Evolutionary conservation across 495 filamentous ascomycete genomes (phyloP).

Genomic region (Neurospora sp.): DNA sequence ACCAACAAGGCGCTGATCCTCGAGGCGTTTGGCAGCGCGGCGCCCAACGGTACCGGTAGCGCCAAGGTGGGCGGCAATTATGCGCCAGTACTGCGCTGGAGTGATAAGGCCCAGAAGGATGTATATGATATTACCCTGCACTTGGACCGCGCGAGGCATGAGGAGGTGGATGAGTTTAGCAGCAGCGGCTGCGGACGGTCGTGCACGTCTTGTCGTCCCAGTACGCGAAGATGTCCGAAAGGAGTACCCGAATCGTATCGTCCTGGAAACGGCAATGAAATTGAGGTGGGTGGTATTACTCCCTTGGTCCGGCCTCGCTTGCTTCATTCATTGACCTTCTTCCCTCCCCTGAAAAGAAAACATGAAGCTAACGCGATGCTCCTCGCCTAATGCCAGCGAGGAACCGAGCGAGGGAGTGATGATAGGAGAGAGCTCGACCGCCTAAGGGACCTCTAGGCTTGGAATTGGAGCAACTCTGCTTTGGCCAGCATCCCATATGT

Average conservation of each 20-base stretch:
- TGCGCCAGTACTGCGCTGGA: conserved; percentile 70
- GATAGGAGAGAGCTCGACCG: neutral
- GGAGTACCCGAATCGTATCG: neutral
- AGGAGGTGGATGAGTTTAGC: conserved; percentile 81
- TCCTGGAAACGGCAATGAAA: no score
- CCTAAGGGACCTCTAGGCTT: no score
- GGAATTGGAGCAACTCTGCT: neutral
- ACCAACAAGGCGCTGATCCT: conserved; percentile 55
- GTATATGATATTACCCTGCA: conserved; percentile 84
- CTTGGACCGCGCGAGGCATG: conserved; percentile 67
- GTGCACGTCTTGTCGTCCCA: neutral
- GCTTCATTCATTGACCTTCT: neutral
- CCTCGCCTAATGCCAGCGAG: neutral
- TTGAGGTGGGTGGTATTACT: neutral
- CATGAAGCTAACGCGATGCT: no score
- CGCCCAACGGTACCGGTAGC: conserved; percentile 61
- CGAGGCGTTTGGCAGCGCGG: conserved; percentile 64
- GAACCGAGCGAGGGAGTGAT: neutral
- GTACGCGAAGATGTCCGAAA: neutral
- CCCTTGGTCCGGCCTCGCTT: neutral
- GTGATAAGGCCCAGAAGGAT: conserved; percentile 57
- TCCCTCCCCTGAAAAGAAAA: no score
- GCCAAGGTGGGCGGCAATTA: no score
- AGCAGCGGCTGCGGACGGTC: conserved; percentile 51
- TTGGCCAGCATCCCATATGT: neutral